Percentiles rank a stretch among this genome's conserved stretches.
Evolutionary conservation across 768 basidiomycete genomes (phyloP).

Genomic region (Macrolepiota albuminosa): DNA sequence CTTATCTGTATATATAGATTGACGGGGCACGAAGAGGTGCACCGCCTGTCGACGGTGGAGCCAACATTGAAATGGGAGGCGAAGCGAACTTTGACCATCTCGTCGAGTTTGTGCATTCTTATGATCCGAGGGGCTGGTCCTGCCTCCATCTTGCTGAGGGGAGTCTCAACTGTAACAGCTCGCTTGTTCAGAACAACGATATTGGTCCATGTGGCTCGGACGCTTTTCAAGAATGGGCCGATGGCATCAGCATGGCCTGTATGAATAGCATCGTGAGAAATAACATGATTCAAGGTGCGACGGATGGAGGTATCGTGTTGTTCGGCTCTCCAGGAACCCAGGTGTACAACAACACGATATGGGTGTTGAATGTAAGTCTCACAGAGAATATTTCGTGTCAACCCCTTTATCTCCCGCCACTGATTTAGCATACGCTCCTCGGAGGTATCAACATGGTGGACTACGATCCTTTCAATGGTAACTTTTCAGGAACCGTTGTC

Average conservation of each 20-base stretch:
- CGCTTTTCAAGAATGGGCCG: conserved; percentile 69
- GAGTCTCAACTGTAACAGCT: conserved; percentile 55
- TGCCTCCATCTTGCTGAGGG: conserved; percentile 80
- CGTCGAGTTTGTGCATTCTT: conserved; percentile 73
- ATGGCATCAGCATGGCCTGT: conserved; percentile 76
- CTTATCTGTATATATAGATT: conserved; percentile 39
- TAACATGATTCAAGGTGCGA: conserved; percentile 68
- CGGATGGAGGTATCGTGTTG: conserved; percentile 81
- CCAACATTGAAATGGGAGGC: conserved; percentile 85
- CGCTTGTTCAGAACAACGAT: conserved; percentile 73
- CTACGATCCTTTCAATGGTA: conserved; percentile 59
- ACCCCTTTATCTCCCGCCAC: background rate
- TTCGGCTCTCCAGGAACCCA: conserved; percentile 73
- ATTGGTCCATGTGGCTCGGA: conserved; percentile 75
- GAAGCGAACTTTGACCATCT: conserved; percentile 67
- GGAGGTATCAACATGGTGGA: conserved; percentile 82
- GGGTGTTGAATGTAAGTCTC: conserved; percentile 54
- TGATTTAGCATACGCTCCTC: conserved; percentile 53
- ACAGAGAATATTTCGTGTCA: background rate
- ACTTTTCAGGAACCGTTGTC: conserved; percentile 62
- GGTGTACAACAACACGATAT: conserved; percentile 75
- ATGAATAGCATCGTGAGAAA: conserved; percentile 54
- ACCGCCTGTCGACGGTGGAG: conserved; percentile 54
- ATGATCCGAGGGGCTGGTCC: conserved; percentile 77
- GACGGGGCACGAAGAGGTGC: conserved; percentile 63